These are phyloP conservation scores for Tylopilus sp. DNA, from an alignment of 1,284 basidiomycete species.

Conservation along the genomic window DNA sequence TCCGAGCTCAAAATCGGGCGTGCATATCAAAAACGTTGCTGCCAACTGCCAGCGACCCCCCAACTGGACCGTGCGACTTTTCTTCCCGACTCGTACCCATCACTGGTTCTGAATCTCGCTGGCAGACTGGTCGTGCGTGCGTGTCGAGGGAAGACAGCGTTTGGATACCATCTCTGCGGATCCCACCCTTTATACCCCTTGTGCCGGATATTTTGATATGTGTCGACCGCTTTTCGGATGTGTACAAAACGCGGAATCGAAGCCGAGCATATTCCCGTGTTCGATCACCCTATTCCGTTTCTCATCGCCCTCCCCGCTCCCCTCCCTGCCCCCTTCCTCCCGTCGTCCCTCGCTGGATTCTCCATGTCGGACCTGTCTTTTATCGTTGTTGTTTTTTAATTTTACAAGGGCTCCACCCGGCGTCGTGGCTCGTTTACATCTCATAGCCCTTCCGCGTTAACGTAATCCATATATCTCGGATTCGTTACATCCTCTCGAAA, in stretches of 20 bases:
- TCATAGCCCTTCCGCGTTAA: slow-evolving; percentile 1
- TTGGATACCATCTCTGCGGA: slow-evolving; percentile 4
- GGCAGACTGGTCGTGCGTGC: neutral
- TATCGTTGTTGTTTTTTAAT: neutral
- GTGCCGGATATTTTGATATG: slow-evolving; percentile 22
- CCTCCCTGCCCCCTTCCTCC: neutral
- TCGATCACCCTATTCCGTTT: slow-evolving; percentile 19
- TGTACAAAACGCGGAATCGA: slow-evolving; percentile 24
- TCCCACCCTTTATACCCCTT: slow-evolving; percentile 21
- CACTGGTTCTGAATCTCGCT: neutral
- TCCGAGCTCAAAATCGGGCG: slow-evolving; percentile 34
- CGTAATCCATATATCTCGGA: slow-evolving; percentile 2
- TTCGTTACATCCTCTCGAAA: neutral
- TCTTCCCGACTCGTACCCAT: slow-evolving; percentile 18
- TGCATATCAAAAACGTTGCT: slow-evolving; percentile 35
- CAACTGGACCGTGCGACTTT: slow-evolving; percentile 29
- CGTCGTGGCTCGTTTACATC: neutral
- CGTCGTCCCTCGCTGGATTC: neutral
- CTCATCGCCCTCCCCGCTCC: slow-evolving; percentile 1
- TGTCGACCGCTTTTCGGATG: slow-evolving; percentile 22
- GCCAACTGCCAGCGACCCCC: slow-evolving; percentile 10
- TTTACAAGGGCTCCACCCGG: neutral
- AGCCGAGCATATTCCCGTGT: slow-evolving; percentile 26
- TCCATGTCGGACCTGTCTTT: no score
- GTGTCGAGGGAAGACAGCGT: neutral